Evolutionary conservation across 352 stramenopile genomes (phyloP).

Genomic region (Pseudoperonospora humuli): DNA sequence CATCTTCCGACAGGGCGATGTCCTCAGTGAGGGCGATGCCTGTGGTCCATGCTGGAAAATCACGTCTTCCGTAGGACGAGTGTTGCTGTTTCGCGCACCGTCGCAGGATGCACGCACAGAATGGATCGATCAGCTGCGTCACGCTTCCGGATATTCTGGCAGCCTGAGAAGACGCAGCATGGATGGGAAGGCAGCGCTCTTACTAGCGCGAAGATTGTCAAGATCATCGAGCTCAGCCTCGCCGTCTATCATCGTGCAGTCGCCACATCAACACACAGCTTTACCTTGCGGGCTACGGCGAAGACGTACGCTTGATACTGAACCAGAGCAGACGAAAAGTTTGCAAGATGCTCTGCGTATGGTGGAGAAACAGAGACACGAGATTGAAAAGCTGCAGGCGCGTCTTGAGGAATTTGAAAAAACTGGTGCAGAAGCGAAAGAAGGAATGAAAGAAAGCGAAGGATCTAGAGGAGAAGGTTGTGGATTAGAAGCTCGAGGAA

Average conservation of each 20-base stretch:
- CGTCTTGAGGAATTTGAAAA: constrained; percentile 18
- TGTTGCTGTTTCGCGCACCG: constrained; percentile 57
- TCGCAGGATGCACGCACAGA: constrained; percentile 36
- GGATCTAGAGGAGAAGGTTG: background rate
- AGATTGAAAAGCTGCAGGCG: constrained; percentile 54
- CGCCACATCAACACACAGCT: constrained; percentile 2
- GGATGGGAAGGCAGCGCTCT: constrained; percentile 23
- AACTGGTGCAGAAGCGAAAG: background rate
- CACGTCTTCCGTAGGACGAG: constrained; percentile 41
- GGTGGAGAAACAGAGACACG: constrained; percentile 56
- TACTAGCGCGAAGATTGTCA: constrained; percentile 20
- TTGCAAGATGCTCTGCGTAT: constrained; percentile 62
- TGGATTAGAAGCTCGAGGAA: background rate
- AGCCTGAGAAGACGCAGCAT: constrained; percentile 13
- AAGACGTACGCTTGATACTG: constrained; percentile 18
- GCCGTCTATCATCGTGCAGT: constrained; percentile 18
- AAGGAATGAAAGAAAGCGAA: background rate
- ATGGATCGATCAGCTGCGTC: constrained; percentile 48
- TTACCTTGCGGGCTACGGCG: constrained; percentile 5
- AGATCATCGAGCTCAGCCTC: constrained; percentile 26
- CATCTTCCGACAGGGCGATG: constrained; percentile 35
- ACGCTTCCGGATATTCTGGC: constrained; percentile 10
- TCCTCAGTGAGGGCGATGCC: constrained; percentile 24
- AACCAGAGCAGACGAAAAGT: constrained; percentile 44
- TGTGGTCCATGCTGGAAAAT: constrained; percentile 72